Percentiles rank a stretch among this genome's conserved stretches.
phyloP scores from a whole-genome alignment of 2,329 filamentous ascomycete species.

The Dichotomopilus funicola region DNA sequence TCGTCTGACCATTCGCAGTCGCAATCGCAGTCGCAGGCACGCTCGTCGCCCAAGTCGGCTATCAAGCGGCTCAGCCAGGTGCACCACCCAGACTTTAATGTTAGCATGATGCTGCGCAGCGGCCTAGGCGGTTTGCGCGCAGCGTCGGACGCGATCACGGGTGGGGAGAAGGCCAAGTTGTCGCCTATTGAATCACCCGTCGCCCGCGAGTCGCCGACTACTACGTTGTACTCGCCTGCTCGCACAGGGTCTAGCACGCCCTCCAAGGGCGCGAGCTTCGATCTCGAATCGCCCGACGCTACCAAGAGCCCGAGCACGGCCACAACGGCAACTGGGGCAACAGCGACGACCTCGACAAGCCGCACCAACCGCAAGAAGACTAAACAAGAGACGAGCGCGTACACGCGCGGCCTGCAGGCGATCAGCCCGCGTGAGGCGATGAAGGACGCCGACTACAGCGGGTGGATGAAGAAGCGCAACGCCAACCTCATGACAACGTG shows the following conservation, averaged over 20 bases:
- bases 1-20: conserved; percentile 30
- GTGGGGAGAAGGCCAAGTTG: conserved; percentile 46
- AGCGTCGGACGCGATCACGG: conserved; percentile 69
- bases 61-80: conserved; percentile 41
- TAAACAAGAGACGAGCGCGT: conserved; percentile 94
- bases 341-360: conserved; percentile 23
- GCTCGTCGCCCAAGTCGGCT: conserved; percentile 29
- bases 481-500: conserved; percentile 94
- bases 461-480: conserved; percentile 99
- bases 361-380: conserved; percentile 58
- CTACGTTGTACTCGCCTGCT: conserved; percentile 52
- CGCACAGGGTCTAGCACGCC: conserved; percentile 70
- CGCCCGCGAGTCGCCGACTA: conserved; percentile 40
- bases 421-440: conserved; percentile 79
- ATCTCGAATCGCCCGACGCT: conserved; percentile 66
- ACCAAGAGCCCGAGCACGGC: conserved; percentile 49
- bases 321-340: conserved; percentile 34
- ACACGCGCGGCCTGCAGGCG: conserved; percentile 77
- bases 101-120: conserved; percentile 43
- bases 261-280: conserved; percentile 62
- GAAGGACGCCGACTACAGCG: conserved; percentile 80
- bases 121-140: conserved; percentile 72
- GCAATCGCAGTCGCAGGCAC: too few species aligned
- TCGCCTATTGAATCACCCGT: conserved; percentile 45
- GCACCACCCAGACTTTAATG: conserved; percentile 51